Evolutionary conservation across 441 rosid species (phyloP), one percentile per base, ranked within the genome.

Genomic region (Jatropha multifida): DNA sequence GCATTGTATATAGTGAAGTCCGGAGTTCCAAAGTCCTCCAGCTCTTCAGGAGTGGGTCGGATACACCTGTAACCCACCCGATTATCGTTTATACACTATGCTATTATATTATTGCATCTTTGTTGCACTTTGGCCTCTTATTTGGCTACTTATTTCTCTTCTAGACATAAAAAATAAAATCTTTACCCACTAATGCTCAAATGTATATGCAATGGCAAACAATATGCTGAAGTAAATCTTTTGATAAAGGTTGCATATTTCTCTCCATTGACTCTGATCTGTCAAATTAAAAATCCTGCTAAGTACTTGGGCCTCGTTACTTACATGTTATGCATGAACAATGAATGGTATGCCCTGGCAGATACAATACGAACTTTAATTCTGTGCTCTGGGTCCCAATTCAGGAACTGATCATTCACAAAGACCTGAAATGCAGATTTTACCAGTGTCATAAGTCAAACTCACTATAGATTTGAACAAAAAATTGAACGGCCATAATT

Each of bases 1-100:
- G 99, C 99, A 84, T 95, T 95, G 97, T 92, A 93, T 62, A 95
- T 93, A 72, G 98, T 95, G 91, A 95, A 95, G 87, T 95, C 99
- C 82, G 97, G 98, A 84, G 96, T 93, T 75, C 99, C 99, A 0
- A 95, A 95, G 80, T 88, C 80, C 97, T 93, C 99, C 87, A 93
- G 99, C 90, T 92, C 99, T 87, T 93, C 99, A 64, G 85, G 88
- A 81, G 98, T 95, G 85, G 98, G 97, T 78, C 99, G 99, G 83
- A 95, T 93, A 81, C 99, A 94, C 99, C 99, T 94, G 97, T 79
- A 83, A 86, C 84, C 86, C 84, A 86, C 87, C 93, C 89, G 85
- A 73, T 86, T 78, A 80, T 81, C 83, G 41, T 61, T 11, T 61
- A 32, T 62, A 74, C 74, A 61, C 84, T 78, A 69, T 52, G 52